Evolutionary conservation across 768 basidiomycete genomes (phyloP).

Genomic region (Suillus subalutaceus): DNA sequence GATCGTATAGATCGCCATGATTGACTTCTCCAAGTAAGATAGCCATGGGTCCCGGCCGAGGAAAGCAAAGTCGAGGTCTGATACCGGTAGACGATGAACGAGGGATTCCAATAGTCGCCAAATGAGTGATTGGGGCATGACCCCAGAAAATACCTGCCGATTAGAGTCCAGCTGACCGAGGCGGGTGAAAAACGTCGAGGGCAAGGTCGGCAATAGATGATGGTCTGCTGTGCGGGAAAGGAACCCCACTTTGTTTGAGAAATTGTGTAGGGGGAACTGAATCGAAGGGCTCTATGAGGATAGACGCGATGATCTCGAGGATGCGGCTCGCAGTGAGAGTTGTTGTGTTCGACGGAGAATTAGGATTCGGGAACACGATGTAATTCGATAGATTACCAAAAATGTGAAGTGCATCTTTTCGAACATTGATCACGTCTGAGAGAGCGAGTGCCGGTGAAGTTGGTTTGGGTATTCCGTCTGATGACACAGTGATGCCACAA

Average conservation of each 20-base stretch:
- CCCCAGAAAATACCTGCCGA: constrained; percentile 67
- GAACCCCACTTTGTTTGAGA: constrained; percentile 54
- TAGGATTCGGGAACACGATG: constrained; percentile 49
- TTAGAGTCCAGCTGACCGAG: constrained; percentile 78
- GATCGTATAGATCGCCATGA: constrained; percentile 85
- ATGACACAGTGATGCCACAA: constrained; percentile 49
- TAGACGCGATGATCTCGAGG: constrained; percentile 72
- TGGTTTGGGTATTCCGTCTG: constrained; percentile 40
- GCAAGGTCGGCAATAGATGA: constrained; percentile 70
- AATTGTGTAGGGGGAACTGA: constrained; percentile 62
- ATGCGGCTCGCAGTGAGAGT: constrained; percentile 55
- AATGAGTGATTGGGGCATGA: constrained; percentile 60
- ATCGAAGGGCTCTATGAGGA: constrained; percentile 71
- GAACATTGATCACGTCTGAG: constrained; percentile 68
- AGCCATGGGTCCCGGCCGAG: constrained; percentile 69
- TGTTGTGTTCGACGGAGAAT: constrained; percentile 43
- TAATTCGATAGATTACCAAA: constrained; percentile 61
- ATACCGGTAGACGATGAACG: constrained; percentile 82
- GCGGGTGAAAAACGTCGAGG: constrained; percentile 84
- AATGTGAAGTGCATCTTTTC: constrained; percentile 76
- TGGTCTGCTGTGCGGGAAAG: constrained; percentile 50
- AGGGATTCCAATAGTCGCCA: constrained; percentile 69
- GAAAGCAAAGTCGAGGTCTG: constrained; percentile 73
- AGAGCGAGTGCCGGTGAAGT: constrained; percentile 66
- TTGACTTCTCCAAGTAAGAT: constrained; percentile 75